Evolutionary conservation across 768 basidiomycete genomes (phyloP), one percentile per base, ranked within the genome.

Genomic region (Russula sp.): DNA sequence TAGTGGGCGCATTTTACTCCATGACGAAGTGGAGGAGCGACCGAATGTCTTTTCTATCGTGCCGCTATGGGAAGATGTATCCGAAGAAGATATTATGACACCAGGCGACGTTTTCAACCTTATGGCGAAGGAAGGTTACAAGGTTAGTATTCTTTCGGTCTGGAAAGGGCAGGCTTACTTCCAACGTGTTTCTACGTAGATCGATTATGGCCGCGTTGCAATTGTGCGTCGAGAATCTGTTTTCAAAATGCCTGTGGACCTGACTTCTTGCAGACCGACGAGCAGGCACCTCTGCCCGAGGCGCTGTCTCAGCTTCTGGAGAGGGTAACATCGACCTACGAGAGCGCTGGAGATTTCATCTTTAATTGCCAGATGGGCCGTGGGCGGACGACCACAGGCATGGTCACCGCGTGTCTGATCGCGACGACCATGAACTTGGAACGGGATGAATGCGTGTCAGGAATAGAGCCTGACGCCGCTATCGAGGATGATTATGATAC

Each of bases 301-400:
- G 92, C 93, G 5, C 81, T 98, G 20, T 83, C 80, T 22, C 86
- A 88, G 56, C 78, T 99, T 45, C 76, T 96, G 32, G 82, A 85
- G 29, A 83, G 94, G 38, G 81, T 98, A 6, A 80, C 81, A 71
- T 69, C 78, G 61, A 80, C 58, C 65, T 86, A 69, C 48, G 73
- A 79, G 1, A 76, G 80, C 34, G 82, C 85, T 1, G 88, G 84
- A 5, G 91, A 92, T 67, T 88, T 93, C 67, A 76, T 93, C 49
- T 98, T 97, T 77, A 98, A 98, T 68, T 99, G 97, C 73, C 97
- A 98, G 73, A 96, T 98, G 93, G 91, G 91, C 25, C 78, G 89
- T 58, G 89, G 86, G 16, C 79, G 89, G 42, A 99, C 97, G 7
- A 99, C 97, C 0, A 98, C 94, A 0, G 97, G 97, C 6, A 98